Conservation (phyloP, 129 eudicot genomes). For the Silybum marianum region DNA sequence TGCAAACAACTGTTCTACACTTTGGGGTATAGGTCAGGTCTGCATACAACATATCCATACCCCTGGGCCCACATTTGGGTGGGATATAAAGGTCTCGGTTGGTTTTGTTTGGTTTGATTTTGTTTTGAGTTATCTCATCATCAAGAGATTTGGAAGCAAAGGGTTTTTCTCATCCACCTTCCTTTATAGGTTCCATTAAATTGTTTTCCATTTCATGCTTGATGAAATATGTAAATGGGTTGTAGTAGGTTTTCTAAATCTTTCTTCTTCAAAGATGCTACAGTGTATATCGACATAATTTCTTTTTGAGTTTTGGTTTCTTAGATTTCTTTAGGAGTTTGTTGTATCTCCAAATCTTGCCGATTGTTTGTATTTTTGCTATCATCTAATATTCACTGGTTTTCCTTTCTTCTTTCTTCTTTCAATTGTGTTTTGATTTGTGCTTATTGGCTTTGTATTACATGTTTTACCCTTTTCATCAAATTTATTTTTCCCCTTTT, state of each 20-base stretch:
- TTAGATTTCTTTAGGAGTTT: slow-evolving; percentile 20
- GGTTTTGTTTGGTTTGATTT: slow-evolving; percentile 31
- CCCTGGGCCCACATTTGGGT: neutral
- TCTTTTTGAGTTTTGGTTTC: slow-evolving; percentile 1
- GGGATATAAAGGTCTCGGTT: neutral
- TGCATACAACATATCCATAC: neutral
- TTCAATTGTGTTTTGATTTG: neutral
- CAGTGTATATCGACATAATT: slow-evolving; percentile 45
- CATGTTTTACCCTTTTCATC: neutral
- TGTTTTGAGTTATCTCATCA: slow-evolving; percentile 35
- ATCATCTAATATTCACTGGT: slow-evolving; percentile 32
- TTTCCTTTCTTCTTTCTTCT: neutral
- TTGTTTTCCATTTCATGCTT: slow-evolving; percentile 28
- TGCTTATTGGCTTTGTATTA: too few relatives aligned
- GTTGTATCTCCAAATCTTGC: slow-evolving; percentile 19
- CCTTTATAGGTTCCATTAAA: slow-evolving; percentile 25
- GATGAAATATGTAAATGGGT: slow-evolving; percentile 56
- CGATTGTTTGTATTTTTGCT: slow-evolving; percentile 33
- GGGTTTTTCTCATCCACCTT: slow-evolving; percentile 26
- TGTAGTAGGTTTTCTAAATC: slow-evolving; percentile 48
- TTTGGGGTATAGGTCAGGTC: neutral
- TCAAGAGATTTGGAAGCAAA: slow-evolving; percentile 32
- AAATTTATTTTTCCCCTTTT: neutral
- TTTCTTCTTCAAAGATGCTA: slow-evolving; percentile 28
- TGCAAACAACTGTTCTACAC: neutral